Evolutionary conservation across 2,329 filamentous ascomycete species (phyloP), one percentile per base, ranked within the genome.

Genomic region (Phaeophleospora eucalypticola): DNA sequence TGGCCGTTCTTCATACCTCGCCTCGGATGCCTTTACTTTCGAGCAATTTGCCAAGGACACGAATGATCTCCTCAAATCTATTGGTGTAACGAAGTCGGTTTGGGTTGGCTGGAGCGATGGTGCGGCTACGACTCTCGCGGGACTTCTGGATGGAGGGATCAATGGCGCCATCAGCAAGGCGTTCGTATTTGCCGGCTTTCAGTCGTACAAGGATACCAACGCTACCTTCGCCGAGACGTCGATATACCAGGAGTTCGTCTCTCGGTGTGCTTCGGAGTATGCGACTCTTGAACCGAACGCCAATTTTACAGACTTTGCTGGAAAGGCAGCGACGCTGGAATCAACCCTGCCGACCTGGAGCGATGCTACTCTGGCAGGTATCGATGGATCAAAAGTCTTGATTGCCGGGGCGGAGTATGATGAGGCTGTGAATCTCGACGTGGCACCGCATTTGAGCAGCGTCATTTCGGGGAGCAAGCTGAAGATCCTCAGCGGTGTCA

Each of bases 51-150:
- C 68, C 16, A 46, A 56, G 18, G 69, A 73, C 34, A 66, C 65
- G 4, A 52, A 63, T 20, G 61, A 49, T 3, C 60, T 68, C 35
- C 62, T 72, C 3, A 54, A 59, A 4, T 33, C 54, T 1, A 53
- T 60, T 4, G 63, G 64, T 1, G 57, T 71, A 2, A 44, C 37
- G 3, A 45, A 56, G 43, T 67, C 67, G 51, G 59, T 64, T 46
- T 62, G 68, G 19, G 65, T 71, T 3, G 69, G 69, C 19, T 72
- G 69, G 70, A 70, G 67, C 7, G 70, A 73, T 43, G 69, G 69
- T 34, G 69, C 63, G 29, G 65, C 65, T 16, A 68, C 67, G 4
- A 68, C 68, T 1, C 62, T 71, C 3, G 56, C 66, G 2, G 64
- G 61, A 4, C 64, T 72, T 18, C 56, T 68, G 33, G 60, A 70